Evolutionary conservation across 768 basidiomycete genomes (phyloP).

Genomic region (Tylopilus subfusipes): DNA sequence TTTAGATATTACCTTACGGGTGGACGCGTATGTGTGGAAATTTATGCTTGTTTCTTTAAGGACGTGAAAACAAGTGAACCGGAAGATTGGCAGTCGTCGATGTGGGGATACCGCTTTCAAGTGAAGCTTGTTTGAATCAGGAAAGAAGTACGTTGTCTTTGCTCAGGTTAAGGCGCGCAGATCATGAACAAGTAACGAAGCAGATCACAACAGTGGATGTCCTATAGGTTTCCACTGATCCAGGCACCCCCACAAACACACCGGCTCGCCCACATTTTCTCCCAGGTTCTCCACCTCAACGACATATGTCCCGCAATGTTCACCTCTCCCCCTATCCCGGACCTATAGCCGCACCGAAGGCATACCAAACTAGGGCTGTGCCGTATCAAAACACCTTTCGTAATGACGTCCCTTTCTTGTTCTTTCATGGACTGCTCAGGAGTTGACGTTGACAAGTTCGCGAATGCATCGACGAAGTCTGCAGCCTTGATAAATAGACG

Average conservation of each 20-base stretch:
- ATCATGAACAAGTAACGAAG: neutral
- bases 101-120: too few relatives aligned
- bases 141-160: neutral
- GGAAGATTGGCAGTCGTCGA: neutral
- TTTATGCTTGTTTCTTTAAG: too few relatives aligned
- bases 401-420: constrained; percentile 55
- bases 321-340: constrained; percentile 40
- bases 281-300: constrained; percentile 59
- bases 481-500: constrained; percentile 67
- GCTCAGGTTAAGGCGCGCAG: neutral
- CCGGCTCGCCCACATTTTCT: constrained; percentile 51
- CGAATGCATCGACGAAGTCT: constrained; percentile 65
- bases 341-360: constrained; percentile 60
- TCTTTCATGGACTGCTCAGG: constrained; percentile 37
- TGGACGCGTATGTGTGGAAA: too few relatives aligned
- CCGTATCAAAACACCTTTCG: constrained; percentile 50
- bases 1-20: constrained; percentile 25
- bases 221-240: constrained; percentile 29
- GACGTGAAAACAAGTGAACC: neutral
- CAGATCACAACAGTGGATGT: neutral
- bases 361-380: constrained; percentile 44
- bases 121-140: too few relatives aligned
- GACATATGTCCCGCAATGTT: constrained; percentile 32
- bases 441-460: constrained; percentile 39
- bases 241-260: constrained; percentile 76